These are phyloP conservation scores for Babesia gibsoni DNA, from an alignment of 169 alveolate species.

Conservation along the genomic window DNA sequence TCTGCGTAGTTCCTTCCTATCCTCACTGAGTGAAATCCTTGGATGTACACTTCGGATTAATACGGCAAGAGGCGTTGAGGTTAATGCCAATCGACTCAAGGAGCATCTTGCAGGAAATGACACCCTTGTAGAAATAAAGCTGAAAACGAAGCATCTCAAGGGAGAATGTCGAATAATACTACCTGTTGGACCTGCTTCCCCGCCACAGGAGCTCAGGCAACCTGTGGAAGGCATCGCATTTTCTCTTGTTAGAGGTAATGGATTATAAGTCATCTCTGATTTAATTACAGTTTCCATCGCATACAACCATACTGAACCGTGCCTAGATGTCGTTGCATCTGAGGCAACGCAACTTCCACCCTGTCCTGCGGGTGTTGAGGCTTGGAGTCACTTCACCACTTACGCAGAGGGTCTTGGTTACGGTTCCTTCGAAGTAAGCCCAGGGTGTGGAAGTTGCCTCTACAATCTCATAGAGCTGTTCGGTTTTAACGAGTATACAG, in stretches of 20 bases:
- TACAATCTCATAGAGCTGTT: neutral
- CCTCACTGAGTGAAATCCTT: neutral
- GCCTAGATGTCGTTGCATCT: neutral
- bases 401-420: neutral
- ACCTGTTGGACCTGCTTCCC: neutral
- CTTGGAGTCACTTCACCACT: conserved; percentile 13
- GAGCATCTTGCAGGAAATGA: neutral
- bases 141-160: neutral
- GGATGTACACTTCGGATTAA: neutral
- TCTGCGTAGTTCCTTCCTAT: neutral
- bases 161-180: neutral
- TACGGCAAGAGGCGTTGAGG: conserved; percentile 8
- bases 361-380: conserved; percentile 16
- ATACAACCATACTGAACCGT: neutral
- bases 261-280: no score
- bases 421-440: conserved; percentile 3
- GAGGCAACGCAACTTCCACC: conserved; percentile 29
- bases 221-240: conserved; percentile 1
- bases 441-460: neutral
- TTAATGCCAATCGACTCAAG: neutral
- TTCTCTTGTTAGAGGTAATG: neutral
- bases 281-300: neutral
- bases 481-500: neutral
- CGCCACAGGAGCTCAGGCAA: neutral
- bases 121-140: neutral